Evolutionary conservation across 176 grass and related monocot genomes (phyloP), one percentile per base, ranked within the genome.

Genomic region (Ensete glaucum): DNA sequence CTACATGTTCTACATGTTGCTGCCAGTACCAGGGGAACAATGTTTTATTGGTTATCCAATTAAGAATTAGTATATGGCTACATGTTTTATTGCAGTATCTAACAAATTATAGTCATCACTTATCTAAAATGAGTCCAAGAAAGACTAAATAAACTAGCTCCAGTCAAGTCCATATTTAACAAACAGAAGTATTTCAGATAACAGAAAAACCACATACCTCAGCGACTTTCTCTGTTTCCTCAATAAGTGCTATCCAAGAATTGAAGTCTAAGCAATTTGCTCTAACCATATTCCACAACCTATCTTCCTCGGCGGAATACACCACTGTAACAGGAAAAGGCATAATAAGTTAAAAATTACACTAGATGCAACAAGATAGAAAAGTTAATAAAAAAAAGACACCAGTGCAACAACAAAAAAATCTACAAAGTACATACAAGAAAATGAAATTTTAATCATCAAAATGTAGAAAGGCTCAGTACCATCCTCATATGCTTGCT

Each of bases 241-340:
- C 95, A 78, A 99, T 91, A 67, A 99, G 95, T 27, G 84, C 15
- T 5, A 83, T 94, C 95, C 95, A 99, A 15, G 88, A 79, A 94
- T 99, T 89, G 76, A 99, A 99, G 56, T 99, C 90, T 17, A 94
- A 69, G 58, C 78, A 91, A 78, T 99, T 91, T 0, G 74, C 73
- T 3, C 76, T 85, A 65, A 99, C 88, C 1, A 89, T 76, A 73
- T 72, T 81, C 95, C 95, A 99, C 58, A 99, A 81, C 43, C 95
- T 99, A 76, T 88, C 95, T 76, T 99, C 95, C 84, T 99, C 95
- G 0, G 89, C 84, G 21, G 95, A 91, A 83, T 82, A 82, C 11
- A 86, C 84, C 9, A 81, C 95, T 99, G 77, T 80, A 34, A 54
- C 26, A 83, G 25, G 43, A 15, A 73, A 56, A 51, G 34, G 34